Conservation (phyloP, 352 stramenopile species). For the Phytophthora boehmeriae region DNA sequence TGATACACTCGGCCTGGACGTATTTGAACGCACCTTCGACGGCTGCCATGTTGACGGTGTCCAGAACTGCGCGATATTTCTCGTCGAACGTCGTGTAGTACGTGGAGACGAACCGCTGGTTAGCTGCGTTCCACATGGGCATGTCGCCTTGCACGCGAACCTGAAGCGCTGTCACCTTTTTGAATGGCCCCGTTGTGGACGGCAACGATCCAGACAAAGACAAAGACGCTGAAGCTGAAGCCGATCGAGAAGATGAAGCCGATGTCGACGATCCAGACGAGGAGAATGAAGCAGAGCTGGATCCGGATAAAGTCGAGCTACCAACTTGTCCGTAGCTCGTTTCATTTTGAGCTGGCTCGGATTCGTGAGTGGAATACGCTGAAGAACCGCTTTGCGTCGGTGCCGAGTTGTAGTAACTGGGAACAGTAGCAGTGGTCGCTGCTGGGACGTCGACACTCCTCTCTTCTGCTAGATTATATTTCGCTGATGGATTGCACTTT, state of each 20-base stretch:
- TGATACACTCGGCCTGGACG: slow-evolving; percentile 69
- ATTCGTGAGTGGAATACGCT: no score
- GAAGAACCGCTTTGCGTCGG: no score
- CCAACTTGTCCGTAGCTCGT: no score
- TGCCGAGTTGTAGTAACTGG: no score
- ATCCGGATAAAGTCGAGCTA: no score
- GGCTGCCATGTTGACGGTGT: slow-evolving; percentile 61
- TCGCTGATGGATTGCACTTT: no score
- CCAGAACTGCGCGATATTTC: slow-evolving; percentile 46
- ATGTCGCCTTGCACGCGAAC: slow-evolving; percentile 58
- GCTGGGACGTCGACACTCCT: no score
- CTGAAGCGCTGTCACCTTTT: slow-evolving; percentile 47
- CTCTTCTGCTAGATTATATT: no score
- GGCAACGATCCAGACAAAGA: slow-evolving; percentile 12
- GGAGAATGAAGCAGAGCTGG: not conserved
- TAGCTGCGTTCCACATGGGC: slow-evolving; percentile 39
- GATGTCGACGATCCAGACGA: not conserved
- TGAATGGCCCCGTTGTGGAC: slow-evolving; percentile 19
- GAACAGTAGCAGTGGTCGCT: no score
- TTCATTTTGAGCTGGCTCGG: no score
- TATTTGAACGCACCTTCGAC: slow-evolving; percentile 73
- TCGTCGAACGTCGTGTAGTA: slow-evolving; percentile 53
- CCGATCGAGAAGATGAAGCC: no score
- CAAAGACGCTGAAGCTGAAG: slow-evolving; percentile 12
- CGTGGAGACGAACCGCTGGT: slow-evolving; percentile 38